Base-by-base conservation (phyloP, 164 flowering plant genomes). In the Kingdonia uniflora region DNA sequence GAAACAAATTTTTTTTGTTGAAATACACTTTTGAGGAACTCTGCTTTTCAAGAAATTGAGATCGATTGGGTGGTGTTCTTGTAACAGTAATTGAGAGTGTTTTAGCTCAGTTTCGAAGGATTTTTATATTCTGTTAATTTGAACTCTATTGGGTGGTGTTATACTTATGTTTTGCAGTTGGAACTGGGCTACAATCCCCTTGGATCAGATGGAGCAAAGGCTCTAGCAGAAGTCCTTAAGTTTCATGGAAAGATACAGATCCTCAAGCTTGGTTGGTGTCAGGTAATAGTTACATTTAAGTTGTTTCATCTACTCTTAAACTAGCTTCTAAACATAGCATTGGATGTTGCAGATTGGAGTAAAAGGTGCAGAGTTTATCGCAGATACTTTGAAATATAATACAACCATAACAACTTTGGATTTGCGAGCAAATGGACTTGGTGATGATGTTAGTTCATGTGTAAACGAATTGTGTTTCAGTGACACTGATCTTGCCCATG, bases 251-350 rank as follows among this genome's bases (percentile, higher is more conserved):
- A 84, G 52, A 63, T 89, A 55, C 76, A 82, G 58, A 76, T 74
- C 44, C 91, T 94, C 22, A 87, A 80, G 75, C 89, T 94, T 56
- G 97, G 96, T 50, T 94, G 99, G 99, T 94, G 99, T 70, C 81
- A 92, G 96, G 99, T 92, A 76, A 61, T 49, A 15, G 6, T 53
- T 22, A 35, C 49, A 20, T 29, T 10, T 14, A 35, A 43, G 6
- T 39, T 20, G 13, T 37, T 25, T 43, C 6, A 19, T 23, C 55
- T 33, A 24, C 20, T 8, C 20, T 37, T 39, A 19, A 41, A 25
- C 15, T 46, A 56, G 25, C 42, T 29, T 40, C 37, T 21, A 39
- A 29, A 24, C 24, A 49, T 44, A 29, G 54, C 40, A 38, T n/a
- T 50, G 42, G 42, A 52, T 58, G 37, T 63, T 72, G 66, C 86